Evolutionary conservation across 78 protist genomes (phyloP).

Genomic region (Dictyostelium intermedium): DNA sequence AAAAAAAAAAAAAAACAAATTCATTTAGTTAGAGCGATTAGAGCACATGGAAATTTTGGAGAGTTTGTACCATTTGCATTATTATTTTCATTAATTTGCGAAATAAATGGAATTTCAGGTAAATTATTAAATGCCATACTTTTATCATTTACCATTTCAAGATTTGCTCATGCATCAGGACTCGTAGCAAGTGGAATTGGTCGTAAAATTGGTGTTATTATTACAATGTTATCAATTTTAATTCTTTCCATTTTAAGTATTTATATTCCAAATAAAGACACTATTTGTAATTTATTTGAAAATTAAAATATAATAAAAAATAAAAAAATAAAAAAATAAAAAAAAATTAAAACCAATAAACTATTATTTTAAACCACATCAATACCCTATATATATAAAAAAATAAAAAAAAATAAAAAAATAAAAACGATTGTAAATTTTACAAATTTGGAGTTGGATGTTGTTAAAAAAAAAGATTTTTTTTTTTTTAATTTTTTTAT

Average conservation of each 20-base stretch:
- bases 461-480: too few species aligned
- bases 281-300: neutral
- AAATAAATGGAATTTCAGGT: conserved; percentile 10
- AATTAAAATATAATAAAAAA: too few species aligned
- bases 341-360: too few species aligned
- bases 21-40: neutral
- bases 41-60: conserved; percentile 56
- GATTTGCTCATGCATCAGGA: conserved; percentile 21
- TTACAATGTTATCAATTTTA: neutral
- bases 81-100: neutral
- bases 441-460: too few species aligned
- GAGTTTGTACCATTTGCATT: conserved; percentile 39
- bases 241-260: neutral
- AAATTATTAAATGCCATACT: neutral
- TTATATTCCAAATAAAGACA: neutral
- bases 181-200: neutral
- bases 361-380: too few species aligned
- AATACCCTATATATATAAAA: too few species aligned
- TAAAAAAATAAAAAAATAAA: too few species aligned
- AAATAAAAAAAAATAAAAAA: too few species aligned
- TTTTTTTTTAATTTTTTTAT: too few species aligned
- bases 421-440: too few species aligned
- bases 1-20: neutral
- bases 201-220: neutral
- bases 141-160: neutral